A percentile compares a stretch with the other conserved stretches of the same genome.
These are phyloP conservation scores for Backusella mclennaniae DNA, from an alignment of 192 early-diverging fungal species.

Conservation along the genomic window DNA sequence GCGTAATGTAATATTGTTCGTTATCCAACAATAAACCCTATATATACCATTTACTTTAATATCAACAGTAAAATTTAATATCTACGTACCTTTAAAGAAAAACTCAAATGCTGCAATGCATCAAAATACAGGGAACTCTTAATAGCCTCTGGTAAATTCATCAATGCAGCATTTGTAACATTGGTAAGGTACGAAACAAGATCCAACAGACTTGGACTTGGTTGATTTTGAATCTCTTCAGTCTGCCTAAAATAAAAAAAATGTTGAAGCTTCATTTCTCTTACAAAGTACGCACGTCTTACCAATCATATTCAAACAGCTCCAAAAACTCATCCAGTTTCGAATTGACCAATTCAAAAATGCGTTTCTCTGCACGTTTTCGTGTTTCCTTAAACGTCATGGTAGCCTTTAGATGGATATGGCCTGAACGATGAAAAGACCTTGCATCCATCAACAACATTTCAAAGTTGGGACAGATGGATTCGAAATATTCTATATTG, in stretches of 20 bases:
- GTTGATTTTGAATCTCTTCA: slow-evolving; percentile 41
- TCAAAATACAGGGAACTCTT: slow-evolving; percentile 70
- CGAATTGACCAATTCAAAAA: slow-evolving; percentile 74
- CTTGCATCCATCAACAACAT: slow-evolving; percentile 64
- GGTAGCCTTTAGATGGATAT: slow-evolving; percentile 62
- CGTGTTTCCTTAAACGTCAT: slow-evolving; percentile 67
- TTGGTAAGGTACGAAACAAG: slow-evolving; percentile 66
- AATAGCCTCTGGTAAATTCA: slow-evolving; percentile 62
- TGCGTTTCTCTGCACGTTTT: slow-evolving; percentile 70
- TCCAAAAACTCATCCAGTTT: slow-evolving; percentile 84
- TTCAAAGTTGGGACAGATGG: slow-evolving; percentile 73
- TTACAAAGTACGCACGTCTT: not conserved
- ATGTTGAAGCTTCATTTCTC: not conserved
- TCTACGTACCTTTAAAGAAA: slow-evolving; percentile 57
- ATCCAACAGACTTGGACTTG: slow-evolving; percentile 73
- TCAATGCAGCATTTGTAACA: slow-evolving; percentile 67
- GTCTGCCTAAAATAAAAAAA: slow-evolving; percentile 49
- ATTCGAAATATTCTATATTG: slow-evolving; percentile 75
- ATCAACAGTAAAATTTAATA: not conserved
- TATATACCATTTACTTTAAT: not conserved
- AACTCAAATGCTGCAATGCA: slow-evolving; percentile 69
- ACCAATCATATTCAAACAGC: slow-evolving; percentile 85
- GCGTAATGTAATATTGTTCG: slow-evolving; percentile 57
- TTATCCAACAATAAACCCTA: slow-evolving; percentile 59
- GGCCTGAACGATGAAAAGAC: slow-evolving; percentile 54